Evolutionary conservation across 2,329 filamentous ascomycete genomes (phyloP).

Genomic region (Phaeosphaeriaceae sp.): DNA sequence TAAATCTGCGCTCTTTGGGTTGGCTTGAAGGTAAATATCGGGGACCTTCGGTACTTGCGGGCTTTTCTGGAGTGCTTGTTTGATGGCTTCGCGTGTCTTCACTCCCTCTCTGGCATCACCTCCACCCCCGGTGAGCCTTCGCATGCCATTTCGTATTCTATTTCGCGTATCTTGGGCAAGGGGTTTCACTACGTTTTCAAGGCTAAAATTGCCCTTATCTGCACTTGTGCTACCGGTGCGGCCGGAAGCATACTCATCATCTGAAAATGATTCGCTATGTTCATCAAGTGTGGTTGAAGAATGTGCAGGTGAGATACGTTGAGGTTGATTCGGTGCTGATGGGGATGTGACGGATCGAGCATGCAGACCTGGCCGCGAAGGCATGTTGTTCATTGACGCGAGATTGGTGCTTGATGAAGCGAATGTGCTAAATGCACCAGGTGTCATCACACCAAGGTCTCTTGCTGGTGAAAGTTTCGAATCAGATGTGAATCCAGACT

Average conservation of each 20-base stretch:
- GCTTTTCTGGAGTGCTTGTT: conserved; percentile 47
- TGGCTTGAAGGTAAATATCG: conserved; percentile 49
- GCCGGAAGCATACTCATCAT: conserved; percentile 68
- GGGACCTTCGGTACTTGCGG: conserved; percentile 58
- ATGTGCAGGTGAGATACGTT: conserved; percentile 56
- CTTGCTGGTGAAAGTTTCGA: conserved; percentile 64
- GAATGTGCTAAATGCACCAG: conserved; percentile 60
- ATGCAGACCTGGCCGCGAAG: conserved; percentile 71
- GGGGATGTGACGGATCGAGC: conserved; percentile 86
- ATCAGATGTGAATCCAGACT: conserved; percentile 81
- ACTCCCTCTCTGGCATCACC: conserved; percentile 50
- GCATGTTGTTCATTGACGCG: conserved; percentile 17
- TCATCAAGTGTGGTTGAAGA: conserved; percentile 79
- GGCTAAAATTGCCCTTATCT: conserved; percentile 34
- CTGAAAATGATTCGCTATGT: conserved; percentile 75
- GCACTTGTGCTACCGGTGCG: conserved; percentile 32
- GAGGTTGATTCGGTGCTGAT: conserved; percentile 56
- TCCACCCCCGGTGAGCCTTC: conserved; percentile 66
- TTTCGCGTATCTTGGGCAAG: conserved; percentile 60
- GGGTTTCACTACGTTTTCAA: conserved; percentile 64
- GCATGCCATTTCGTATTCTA: conserved; percentile 61
- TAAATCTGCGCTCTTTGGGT: conserved; percentile 45
- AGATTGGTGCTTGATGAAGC: conserved; percentile 32
- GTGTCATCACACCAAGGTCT: conserved; percentile 60
- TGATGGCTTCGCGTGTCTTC: conserved; percentile 46